A percentile compares a stretch with the other conserved stretches of the same genome.
Conservation (phyloP, 495 filamentous ascomycete genomes). For the Cercophora scortea region DNA sequence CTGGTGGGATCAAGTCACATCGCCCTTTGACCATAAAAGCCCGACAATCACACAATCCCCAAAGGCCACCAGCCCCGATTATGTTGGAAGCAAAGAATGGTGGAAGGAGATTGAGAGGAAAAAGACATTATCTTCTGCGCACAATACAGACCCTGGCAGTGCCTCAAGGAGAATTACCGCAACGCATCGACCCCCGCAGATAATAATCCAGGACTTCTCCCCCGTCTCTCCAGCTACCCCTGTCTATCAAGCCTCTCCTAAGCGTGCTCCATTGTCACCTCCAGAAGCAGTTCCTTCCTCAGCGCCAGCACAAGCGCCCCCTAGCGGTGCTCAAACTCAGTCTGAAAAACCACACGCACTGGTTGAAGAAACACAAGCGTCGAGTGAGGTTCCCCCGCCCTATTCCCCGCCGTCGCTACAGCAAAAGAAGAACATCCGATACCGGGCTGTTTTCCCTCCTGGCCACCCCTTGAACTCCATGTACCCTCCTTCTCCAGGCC, state of each 20-base stretch:
- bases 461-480: slow-evolving; percentile 23
- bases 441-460: slow-evolving; percentile 32
- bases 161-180: background rate
- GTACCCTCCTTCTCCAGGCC: slow-evolving; percentile 38
- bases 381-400: slow-evolving; percentile 30
- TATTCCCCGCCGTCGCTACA: slow-evolving; percentile 29
- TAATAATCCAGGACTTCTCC: slow-evolving; percentile 11
- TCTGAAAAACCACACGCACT: slow-evolving; percentile 31
- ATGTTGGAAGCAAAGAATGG: slow-evolving; percentile 19
- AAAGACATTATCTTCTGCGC: slow-evolving; percentile 5
- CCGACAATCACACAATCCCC: slow-evolving; percentile 12
- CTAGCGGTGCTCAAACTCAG: slow-evolving; percentile 12
- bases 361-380: slow-evolving; percentile 15
- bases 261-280: no score
- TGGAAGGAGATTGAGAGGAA: slow-evolving; percentile 29
- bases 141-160: slow-evolving; percentile 8
- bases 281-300: background rate
- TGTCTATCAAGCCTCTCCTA: background rate
- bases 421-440: slow-evolving; percentile 21
- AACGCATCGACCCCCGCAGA: slow-evolving; percentile 2
- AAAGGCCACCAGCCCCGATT: background rate
- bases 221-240: slow-evolving; percentile 6
- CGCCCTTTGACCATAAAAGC: slow-evolving; percentile 49
- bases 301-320: slow-evolving; percentile 9
- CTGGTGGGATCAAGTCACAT: slow-evolving; percentile 85